These are phyloP conservation scores for Chlorociboria aeruginascens DNA, from an alignment of 495 filamentous ascomycete species.

Conservation along the genomic window DNA sequence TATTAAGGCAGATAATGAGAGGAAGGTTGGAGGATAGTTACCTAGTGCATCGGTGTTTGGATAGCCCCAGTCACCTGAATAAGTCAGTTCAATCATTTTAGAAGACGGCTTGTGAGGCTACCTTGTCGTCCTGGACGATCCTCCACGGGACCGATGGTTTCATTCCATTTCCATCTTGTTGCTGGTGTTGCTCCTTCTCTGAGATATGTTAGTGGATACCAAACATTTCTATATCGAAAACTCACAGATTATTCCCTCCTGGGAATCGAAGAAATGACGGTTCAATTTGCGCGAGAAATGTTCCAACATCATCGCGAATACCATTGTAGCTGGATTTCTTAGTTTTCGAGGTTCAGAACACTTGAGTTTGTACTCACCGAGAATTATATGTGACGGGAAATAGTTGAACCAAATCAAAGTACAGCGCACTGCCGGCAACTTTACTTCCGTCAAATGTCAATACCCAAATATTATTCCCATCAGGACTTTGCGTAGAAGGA, in stretches of 20 bases:
- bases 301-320: slow-evolving; percentile 34
- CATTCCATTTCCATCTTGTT: slow-evolving; percentile 41
- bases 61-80: slow-evolving; percentile 34
- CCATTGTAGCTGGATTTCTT: slow-evolving; percentile 29
- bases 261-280: slow-evolving; percentile 39
- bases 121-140: slow-evolving; percentile 34
- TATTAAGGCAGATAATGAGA: slow-evolving; percentile 5
- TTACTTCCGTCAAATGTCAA: slow-evolving; percentile 32
- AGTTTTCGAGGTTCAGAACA: not conserved
- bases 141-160: slow-evolving; percentile 39
- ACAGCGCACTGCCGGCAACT: slow-evolving; percentile 26
- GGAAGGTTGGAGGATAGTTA: not conserved
- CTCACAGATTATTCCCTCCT: slow-evolving; percentile 34
- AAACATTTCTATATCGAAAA: not conserved
- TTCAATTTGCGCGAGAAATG: slow-evolving; percentile 26
- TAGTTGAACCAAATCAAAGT: slow-evolving; percentile 36
- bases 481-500: slow-evolving; percentile 25
- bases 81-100: slow-evolving; percentile 10
- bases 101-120: not conserved
- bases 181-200: slow-evolving; percentile 25
- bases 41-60: slow-evolving; percentile 40
- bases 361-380: not conserved
- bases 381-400: slow-evolving; percentile 40
- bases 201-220: slow-evolving; percentile 2
- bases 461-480: slow-evolving; percentile 39